These are phyloP conservation scores for Diplodia intermedia DNA, from an alignment of 2,329 filamentous ascomycete species.

Conservation along the genomic window DNA sequence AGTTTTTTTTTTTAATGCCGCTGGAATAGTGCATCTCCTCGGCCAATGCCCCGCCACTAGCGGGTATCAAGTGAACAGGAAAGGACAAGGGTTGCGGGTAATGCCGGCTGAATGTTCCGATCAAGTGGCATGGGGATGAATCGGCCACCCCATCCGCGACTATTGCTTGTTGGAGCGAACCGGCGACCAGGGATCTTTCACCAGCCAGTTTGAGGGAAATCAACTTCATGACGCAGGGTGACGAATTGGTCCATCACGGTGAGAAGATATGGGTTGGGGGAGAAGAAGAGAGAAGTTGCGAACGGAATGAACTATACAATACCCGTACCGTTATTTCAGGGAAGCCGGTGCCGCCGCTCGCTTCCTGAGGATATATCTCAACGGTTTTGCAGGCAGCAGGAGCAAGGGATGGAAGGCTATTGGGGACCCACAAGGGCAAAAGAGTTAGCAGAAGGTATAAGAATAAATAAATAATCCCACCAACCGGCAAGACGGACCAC, in stretches of 20 bases:
- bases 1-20: background rate
- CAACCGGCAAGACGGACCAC: background rate
- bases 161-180: background rate
- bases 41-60: background rate
- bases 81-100: background rate
- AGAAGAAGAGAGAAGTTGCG: background rate
- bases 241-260: background rate
- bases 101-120: background rate
- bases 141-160: background rate
- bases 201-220: background rate
- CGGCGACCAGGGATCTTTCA: background rate
- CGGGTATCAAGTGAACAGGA: background rate
- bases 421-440: background rate
- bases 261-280: background rate
- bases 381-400: background rate
- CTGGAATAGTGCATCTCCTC: background rate
- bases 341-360: background rate
- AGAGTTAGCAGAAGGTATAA: background rate
- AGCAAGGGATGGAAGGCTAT: background rate
- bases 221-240: background rate
- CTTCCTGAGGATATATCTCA: background rate
- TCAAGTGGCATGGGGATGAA: background rate
- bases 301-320: background rate
- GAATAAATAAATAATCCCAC: conserved; percentile 5
- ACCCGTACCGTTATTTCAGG: background rate